Evolutionary conservation across 208 protist species (phyloP), one percentile per base, ranked within the genome.

Genomic region (Crithidia bombi): DNA sequence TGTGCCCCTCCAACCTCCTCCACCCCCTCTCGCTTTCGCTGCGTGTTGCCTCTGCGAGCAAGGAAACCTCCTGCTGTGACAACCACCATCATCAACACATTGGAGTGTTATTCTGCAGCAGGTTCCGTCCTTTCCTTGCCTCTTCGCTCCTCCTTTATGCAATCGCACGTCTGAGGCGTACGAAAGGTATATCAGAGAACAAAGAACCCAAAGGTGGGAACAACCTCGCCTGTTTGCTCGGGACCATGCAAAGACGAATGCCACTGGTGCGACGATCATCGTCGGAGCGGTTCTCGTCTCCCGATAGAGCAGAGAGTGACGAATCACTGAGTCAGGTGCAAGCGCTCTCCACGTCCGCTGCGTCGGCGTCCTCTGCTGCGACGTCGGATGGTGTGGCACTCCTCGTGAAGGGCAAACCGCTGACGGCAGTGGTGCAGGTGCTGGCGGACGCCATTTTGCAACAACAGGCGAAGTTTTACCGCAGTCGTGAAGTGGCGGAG

Each of bases 391-490:
- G 23, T 11, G 32, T 66, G 3, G n/a, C 61, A 3, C n/a, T 66
- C 10, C 61, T 66, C 15, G 61, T 66, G 15, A 55, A 46, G 23
- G 61, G 61, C 6, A 39, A n/a, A 10, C 61, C 61, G 30, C 35
- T 66, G 12, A 25, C 28, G 32, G 7, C 25, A 6, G 47, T 66
- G 5, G 33, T 66, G 21, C 61, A 66, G 43, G 12, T 66, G 2
- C 46, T 66, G 3, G 61, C 61, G 3, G 61, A 66, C 56, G 61
- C 46, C 0, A 30, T 66, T 1, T 19, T 66, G 11, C 61, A 66
- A 14, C 61, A 66, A 5, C 47, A 66, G 32, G 43, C 11, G 12
- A 30, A 66, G 32, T 9, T 56, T 5, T 30, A 36, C 4, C 28
- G 46, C 5, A 35, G 21, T 35, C 61, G 61, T 7, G 61, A 55